Percentiles rank a stretch among this genome's conserved stretches.
Evolutionary conservation across 2,329 filamentous ascomycete genomes (phyloP).

Genomic region (Microsporum canis): DNA sequence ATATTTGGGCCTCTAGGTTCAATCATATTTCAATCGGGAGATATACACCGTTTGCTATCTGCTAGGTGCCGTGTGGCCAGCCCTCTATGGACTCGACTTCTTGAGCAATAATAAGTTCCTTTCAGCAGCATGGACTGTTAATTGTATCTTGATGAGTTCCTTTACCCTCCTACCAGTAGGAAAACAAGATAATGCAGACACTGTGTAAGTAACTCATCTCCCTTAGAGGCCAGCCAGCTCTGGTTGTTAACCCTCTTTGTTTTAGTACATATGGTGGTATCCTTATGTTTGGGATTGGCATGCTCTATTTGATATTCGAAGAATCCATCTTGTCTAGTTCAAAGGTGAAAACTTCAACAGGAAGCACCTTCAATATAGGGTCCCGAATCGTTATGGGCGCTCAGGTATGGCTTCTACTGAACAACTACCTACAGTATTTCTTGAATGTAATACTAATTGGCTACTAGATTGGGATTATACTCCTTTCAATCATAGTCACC

Average conservation of each 20-base stretch:
- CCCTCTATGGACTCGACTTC: slow-evolving; percentile 61
- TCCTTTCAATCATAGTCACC: slow-evolving; percentile 75
- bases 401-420: slow-evolving; percentile 25
- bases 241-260: slow-evolving; percentile 14
- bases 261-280: slow-evolving; percentile 59
- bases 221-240: neutral
- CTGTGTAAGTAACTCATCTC: slow-evolving; percentile 52
- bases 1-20: slow-evolving; percentile 46
- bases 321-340: slow-evolving; percentile 44
- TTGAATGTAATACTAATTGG: slow-evolving; percentile 8
- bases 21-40: slow-evolving; percentile 85
- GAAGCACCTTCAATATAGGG: slow-evolving; percentile 19
- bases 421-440: neutral
- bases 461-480: slow-evolving; percentile 57
- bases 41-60: slow-evolving; percentile 74
- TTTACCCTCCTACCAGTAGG: slow-evolving; percentile 83
- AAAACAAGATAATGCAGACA: slow-evolving; percentile 64
- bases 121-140: slow-evolving; percentile 58
- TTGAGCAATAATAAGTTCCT: slow-evolving; percentile 54
- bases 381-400: slow-evolving; percentile 37
- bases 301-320: slow-evolving; percentile 71
- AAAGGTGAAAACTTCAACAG: slow-evolving; percentile 19
- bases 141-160: slow-evolving; percentile 71
- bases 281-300: slow-evolving; percentile 64
- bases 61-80: slow-evolving; percentile 66